Evolutionary conservation across 805 yeast genomes (phyloP), one percentile per base, ranked within the genome.

Genomic region (Candida methanosorbosa): DNA sequence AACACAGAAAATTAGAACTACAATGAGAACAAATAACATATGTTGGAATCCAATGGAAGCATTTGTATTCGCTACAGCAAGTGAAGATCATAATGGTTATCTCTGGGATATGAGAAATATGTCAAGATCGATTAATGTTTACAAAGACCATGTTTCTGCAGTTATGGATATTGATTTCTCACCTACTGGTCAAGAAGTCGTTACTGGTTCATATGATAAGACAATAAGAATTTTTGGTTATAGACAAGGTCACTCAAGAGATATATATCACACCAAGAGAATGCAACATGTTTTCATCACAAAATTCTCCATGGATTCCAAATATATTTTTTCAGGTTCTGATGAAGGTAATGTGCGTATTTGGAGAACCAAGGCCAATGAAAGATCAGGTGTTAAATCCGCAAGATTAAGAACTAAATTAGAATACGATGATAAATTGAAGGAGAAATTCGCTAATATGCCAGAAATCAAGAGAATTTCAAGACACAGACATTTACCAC

Each of bases 41-140:
- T 71, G 87, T 37, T 92, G 97, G 97, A 92, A 92, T 60, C 99
- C 99, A 4, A 84, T 92, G 81, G 97, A 92, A 59, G 95, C 97
- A 2, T 92, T 75, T 62, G 78, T 82, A 52, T 90, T 92, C 63
- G 97, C 88, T 14, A 76, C 84, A 27, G 97, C 86, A 3, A 76
- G 77, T 52, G 99, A 92, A 61, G 97, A 92, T 63, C 97, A 90
- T 59, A 92, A 92, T 56, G 78, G 81, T 9, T 92, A 92, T 57
- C 70, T 82, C 36, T 94, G 95, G 76, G 99, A 92, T 61, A 90
- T 94, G 97, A 71, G 99, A 56, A 84, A 88, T 52, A 68, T 94
- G 74, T 68, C 69, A 30, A 70, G 84, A 37, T 80, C 97, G 1
- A 57, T 81, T 33, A 88, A 87, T 45, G 86, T 94, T 11, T 85